Evolutionary conservation across 148 eudicot genomes (phyloP).

Genomic region (Pouteria glomerata): DNA sequence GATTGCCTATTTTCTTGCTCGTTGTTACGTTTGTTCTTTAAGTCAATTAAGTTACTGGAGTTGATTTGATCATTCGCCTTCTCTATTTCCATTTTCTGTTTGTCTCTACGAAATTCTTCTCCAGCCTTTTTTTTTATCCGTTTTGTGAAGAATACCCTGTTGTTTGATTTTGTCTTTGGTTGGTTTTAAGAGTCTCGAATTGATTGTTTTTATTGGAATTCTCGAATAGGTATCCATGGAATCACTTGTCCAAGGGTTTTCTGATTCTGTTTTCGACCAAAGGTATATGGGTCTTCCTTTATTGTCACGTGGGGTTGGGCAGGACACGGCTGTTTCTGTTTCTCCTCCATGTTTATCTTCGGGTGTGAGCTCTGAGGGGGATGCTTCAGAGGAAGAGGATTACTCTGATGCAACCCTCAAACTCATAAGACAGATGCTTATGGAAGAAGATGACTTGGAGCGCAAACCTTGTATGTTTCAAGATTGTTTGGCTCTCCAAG

Average conservation of each 20-base stretch:
- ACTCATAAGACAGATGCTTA: constrained; percentile 44
- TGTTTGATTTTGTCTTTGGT: not conserved
- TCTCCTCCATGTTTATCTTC: too few relatives aligned
- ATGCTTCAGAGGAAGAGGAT: constrained; percentile 16
- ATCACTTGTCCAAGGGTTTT: constrained; percentile 14
- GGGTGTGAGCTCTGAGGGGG: constrained; percentile 14
- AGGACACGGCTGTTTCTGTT: too few relatives aligned
- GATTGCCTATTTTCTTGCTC: too few relatives aligned
- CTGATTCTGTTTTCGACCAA: constrained; percentile 18
- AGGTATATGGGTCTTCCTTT: constrained; percentile 12
- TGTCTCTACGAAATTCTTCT: too few relatives aligned
- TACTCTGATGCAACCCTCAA: constrained; percentile 41
- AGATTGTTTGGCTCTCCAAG: constrained; percentile 46
- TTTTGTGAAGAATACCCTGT: too few relatives aligned
- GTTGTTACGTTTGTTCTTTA: too few relatives aligned
- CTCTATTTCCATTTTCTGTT: too few relatives aligned
- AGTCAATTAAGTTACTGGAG: too few relatives aligned
- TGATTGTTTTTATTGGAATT: not conserved
- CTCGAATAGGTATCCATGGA: not conserved
- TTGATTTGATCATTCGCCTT: too few relatives aligned
- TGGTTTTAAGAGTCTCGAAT: too few relatives aligned
- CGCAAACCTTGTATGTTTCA: constrained; percentile 29
- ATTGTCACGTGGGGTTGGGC: too few relatives aligned
- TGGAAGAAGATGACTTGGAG: constrained; percentile 47
- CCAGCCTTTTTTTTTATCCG: too few relatives aligned